Base-by-base conservation (phyloP, 75 land plant genomes). In the Sequoia sempervirens region DNA sequence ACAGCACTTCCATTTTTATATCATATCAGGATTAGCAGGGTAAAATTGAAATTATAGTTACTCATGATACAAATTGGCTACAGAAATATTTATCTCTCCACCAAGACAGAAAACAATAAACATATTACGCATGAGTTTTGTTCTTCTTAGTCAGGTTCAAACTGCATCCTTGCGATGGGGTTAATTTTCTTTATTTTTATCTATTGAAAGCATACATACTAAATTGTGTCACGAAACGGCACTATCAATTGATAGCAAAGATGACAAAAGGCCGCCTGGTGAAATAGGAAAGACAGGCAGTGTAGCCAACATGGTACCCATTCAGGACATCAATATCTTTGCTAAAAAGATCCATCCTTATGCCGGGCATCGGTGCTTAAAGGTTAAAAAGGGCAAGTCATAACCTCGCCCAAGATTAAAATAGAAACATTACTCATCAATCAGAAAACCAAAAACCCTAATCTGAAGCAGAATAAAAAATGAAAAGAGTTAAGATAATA, bases 401-500 rank as follows among this genome's bases (percentile, higher is more conserved):
- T 50, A 50, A 50, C 53, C 53, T 50, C 53, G 2, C 53, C 15
- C 53, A 50, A 50, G 53, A 50, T 50, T 50, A 50, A 50, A 50
- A 12, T 50, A 50, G 14, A 50, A 50, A 0, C 4, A 75, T 61
- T 23, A 18, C 52, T 8, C 36, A 34, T 81, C 32, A 52, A 32
- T 14, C 36, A 26, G 30, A 54, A 81, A 82, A 82, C 34, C 56
- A 74, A 46, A 20, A 85, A 83, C 53, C 83, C 66, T 26, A 61
- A 61, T 61, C n/a, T 61, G 66, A 61, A 61, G 26, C 32, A 32
- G 73, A 64, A 18, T 32, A 30, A 50, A 84, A 18, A 58, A 18
- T 50, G 68, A 28, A 23, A 0, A 56, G 75, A 69, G 32, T n/a
- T 14, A 54, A 61, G 36, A 47, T 14, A 40, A 40, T 36, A 85